Percentiles rank a stretch among this genome's conserved stretches.
Evolutionary conservation across 768 basidiomycete species (phyloP).

Genomic region (Mycena rosella): DNA sequence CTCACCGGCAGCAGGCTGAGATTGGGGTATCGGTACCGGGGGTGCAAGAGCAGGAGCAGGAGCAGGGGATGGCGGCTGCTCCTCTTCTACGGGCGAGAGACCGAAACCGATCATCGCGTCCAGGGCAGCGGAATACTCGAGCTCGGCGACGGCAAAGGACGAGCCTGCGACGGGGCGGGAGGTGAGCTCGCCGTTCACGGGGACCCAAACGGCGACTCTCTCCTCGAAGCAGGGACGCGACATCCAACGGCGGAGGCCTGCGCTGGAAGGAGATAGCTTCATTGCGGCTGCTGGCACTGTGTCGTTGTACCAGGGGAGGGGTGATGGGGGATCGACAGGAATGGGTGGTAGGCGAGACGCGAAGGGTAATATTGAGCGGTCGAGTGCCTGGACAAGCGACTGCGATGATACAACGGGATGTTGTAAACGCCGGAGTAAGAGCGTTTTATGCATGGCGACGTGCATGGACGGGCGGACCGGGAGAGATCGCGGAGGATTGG

Average conservation of each 20-base stretch:
- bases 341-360: constrained; percentile 34
- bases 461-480: constrained; percentile 55
- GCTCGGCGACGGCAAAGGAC: constrained; percentile 71
- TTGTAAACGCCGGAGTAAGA: constrained; percentile 61
- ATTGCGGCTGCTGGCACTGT: constrained; percentile 29
- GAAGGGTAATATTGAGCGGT: constrained; percentile 35
- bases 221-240: constrained; percentile 84
- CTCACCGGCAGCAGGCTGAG: constrained; percentile 32
- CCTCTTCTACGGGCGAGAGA: constrained; percentile 40
- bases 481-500: constrained; percentile 55
- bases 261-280: constrained; percentile 57
- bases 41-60: too few species aligned
- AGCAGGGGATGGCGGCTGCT: constrained; percentile 33
- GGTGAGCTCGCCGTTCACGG: constrained; percentile 52
- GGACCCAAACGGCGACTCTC: constrained; percentile 67
- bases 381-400: constrained; percentile 6
- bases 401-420: constrained; percentile 37
- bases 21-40: not conserved
- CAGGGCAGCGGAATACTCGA: constrained; percentile 78
- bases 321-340: constrained; percentile 28
- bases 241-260: constrained; percentile 77
- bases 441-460: constrained; percentile 62
- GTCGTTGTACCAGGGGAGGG: constrained; percentile 32
- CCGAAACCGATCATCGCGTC: constrained; percentile 73
- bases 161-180: constrained; percentile 60